Evolutionary conservation across 1,139 yeast species (phyloP).

Genomic region (Hanseniaspora sp.): DNA sequence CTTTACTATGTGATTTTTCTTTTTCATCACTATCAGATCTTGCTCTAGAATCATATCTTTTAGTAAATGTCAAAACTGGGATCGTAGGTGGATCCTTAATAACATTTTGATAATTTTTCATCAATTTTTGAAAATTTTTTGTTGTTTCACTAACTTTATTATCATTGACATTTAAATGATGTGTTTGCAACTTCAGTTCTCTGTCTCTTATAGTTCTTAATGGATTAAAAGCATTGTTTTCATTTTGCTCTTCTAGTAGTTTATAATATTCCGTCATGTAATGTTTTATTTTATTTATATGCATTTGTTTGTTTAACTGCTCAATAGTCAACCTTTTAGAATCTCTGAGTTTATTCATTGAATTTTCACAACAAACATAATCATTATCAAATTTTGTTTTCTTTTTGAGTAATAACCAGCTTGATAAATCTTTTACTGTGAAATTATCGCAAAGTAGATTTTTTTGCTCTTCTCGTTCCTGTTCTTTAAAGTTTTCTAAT

Average conservation of each 20-base stretch:
- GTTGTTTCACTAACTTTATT: constrained; percentile 7
- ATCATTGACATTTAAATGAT: background rate
- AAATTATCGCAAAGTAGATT: constrained; percentile 4
- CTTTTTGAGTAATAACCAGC: constrained; percentile 2
- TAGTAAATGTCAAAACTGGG: constrained; percentile 48
- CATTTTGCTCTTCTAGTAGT: constrained; percentile 22
- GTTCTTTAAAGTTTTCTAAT: background rate
- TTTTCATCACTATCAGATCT: constrained; percentile 14
- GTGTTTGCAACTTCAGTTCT: constrained; percentile 30
- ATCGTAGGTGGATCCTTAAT: constrained; percentile 32
- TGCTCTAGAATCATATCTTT: constrained; percentile 23
- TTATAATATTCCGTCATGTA: constrained; percentile 28
- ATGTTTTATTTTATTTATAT: constrained; percentile 18
- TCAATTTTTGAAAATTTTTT: constrained; percentile 10
- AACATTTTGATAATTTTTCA: constrained; percentile 16
- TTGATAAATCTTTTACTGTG: constrained; percentile 8
- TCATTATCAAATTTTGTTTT: background rate
- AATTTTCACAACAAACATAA: constrained; percentile 1
- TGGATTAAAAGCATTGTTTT: constrained; percentile 67
- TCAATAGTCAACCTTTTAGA: constrained; percentile 1
- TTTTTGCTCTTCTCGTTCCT: background rate
- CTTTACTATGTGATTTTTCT: background rate
- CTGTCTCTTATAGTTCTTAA: constrained; percentile 69
- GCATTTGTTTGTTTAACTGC: constrained; percentile 1
- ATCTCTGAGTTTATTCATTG: background rate